Conservation (phyloP, 2,329 filamentous ascomycete genomes). For the Dichotomopilus funicola region DNA sequence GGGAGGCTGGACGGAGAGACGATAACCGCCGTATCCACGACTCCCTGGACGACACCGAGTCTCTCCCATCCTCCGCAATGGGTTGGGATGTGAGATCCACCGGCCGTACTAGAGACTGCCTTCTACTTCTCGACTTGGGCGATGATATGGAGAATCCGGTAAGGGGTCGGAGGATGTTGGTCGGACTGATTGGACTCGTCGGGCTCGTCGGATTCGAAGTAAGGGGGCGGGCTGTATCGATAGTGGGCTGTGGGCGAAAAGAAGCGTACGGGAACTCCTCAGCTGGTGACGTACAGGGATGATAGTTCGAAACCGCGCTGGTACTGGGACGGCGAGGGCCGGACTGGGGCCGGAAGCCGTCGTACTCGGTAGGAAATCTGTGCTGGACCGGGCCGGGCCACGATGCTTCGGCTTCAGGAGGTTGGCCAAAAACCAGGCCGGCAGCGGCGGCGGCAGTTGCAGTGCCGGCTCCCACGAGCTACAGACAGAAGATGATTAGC, state of each 20-base stretch:
- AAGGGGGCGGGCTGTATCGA: conserved; percentile 16
- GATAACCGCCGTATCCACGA: conserved; percentile 66
- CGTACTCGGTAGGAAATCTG: conserved; percentile 27
- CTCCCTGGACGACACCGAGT: conserved; percentile 54
- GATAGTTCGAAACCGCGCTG: conserved; percentile 34
- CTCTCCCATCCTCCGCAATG: conserved; percentile 41
- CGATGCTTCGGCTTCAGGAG: conserved; percentile 35
- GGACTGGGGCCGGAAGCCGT: conserved; percentile 25
- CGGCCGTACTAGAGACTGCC: conserved; percentile 38
- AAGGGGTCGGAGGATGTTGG: conserved; percentile 26
- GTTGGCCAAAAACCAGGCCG: conserved; percentile 54
- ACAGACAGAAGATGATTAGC: conserved; percentile 17
- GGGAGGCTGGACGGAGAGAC: conserved; percentile 58
- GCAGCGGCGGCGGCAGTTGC: conserved; percentile 54
- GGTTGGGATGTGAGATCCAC: conserved; percentile 33
- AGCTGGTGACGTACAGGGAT: conserved; percentile 22
- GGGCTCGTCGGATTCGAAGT: conserved; percentile 26
- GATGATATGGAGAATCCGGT: conserved; percentile 37
- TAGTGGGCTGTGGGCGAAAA: conserved; percentile 24
- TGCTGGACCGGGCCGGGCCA: conserved; percentile 30
- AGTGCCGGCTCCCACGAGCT: conserved; percentile 58
- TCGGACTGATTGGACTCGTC: conserved; percentile 25
- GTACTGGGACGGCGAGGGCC: conserved; percentile 38
- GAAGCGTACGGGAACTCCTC: conserved; percentile 27
- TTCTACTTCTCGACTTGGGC: conserved; percentile 34